Base-by-base conservation (phyloP, 1,139 yeast genomes). In the Nakaseomyces glabratus region DNA sequence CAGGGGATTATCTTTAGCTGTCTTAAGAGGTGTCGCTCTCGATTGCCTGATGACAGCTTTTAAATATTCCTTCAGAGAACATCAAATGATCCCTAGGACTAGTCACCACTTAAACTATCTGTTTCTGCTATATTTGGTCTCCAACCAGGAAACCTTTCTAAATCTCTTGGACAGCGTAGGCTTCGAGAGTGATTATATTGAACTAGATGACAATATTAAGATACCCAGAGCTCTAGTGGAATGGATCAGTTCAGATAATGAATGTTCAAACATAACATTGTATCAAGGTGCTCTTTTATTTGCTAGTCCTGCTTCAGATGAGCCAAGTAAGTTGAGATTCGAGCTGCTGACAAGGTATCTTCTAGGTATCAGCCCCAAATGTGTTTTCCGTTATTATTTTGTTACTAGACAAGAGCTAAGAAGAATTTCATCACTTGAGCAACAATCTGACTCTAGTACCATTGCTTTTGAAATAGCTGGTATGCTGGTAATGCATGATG, bases 1-100 rank as follows among this genome's bases (percentile, higher is more conserved):
- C 2, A 76, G 73, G 49, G 94, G 94, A 0, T 60, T 82, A 38
- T 72, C 73, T 33, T 60, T 73, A 9, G 73, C 88, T 3, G 74
- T 71, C 34, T 66, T 81, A 10, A 71, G 73, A 39, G 71, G 69
- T 10, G 60, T 66, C 1, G 70, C 90, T 0, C 52, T 77, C 31
- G 60, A 60, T 2, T 67, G 76, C 15, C 52, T 82, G 46, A 69
- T 66, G 40, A 53, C 62, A 1, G 58, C 76, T 18, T 68, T 79
- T 49, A 64, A 62, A 31, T 56, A 68, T 8, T 61, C 79, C 41
- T 68, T 67, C 32, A 34, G 35, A 14, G 51, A 51, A 33, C 40
- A 40, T 17, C 24, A 28, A 13, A 36, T 31, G 19, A 38, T 39
- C 10, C 35, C 39, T 12, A 32, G 34, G 3, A 41, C 48, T 7